A percentile compares a stretch with the other conserved stretches of the same genome.
phyloP scores from a whole-genome alignment of 2,329 filamentous ascomycete species.

The Penicillium oxalicum region DNA sequence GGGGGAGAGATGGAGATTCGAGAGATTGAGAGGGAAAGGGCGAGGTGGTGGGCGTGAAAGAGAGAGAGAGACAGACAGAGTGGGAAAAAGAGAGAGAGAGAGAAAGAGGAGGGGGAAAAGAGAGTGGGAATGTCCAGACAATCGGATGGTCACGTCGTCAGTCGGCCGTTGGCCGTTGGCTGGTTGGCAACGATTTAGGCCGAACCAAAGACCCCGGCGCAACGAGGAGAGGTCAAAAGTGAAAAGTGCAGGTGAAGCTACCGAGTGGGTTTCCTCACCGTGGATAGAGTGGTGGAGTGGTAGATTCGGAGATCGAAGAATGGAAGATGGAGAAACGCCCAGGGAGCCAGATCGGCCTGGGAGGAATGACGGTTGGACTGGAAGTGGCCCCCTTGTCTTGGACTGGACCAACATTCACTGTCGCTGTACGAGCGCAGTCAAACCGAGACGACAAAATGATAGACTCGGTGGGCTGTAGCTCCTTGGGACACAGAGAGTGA shows the following conservation, averaged over 20 bases:
- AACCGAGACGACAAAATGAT: too few relatives aligned
- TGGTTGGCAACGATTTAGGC: not conserved
- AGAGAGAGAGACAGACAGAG: not conserved
- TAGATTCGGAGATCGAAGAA: not conserved
- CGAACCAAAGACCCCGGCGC: not conserved
- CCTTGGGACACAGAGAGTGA: too few relatives aligned
- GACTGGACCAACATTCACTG: too few relatives aligned
- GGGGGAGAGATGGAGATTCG: too few relatives aligned
- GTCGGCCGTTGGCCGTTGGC: not conserved
- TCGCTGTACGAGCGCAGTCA: too few relatives aligned
- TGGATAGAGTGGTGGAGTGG: too few relatives aligned
- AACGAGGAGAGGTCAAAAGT: too few relatives aligned
- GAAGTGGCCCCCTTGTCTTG: too few relatives aligned
- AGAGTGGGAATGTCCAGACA: not conserved
- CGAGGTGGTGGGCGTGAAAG: slow-evolving; percentile 1
- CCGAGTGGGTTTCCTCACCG: too few relatives aligned
- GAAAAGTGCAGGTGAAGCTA: too few relatives aligned
- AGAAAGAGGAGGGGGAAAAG: not conserved
- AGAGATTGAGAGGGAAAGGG: slow-evolving; percentile 4
- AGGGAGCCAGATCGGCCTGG: slow-evolving; percentile 11
- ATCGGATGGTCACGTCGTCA: not conserved
- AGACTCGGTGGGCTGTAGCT: too few relatives aligned
- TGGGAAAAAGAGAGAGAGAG: not conserved
- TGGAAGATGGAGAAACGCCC: slow-evolving; percentile 6
- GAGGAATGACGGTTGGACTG: slow-evolving; percentile 5